Evolutionary conservation across 2,329 filamentous ascomycete species (phyloP).

Genomic region (Chaetomiaceae sp.): DNA sequence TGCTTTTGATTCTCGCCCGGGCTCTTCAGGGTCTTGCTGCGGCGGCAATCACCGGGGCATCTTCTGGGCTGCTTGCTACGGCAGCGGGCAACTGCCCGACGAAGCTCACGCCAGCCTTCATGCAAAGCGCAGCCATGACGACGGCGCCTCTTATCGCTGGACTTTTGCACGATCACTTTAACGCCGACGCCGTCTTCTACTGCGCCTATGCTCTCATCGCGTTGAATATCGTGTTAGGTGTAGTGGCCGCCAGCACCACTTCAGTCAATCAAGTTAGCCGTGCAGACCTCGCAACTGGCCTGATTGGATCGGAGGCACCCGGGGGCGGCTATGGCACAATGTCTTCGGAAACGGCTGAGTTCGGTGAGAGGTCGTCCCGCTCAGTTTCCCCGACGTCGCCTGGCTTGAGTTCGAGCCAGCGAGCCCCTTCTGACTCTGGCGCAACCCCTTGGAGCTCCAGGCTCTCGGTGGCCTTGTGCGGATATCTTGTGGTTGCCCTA

Average conservation of each 20-base stretch:
- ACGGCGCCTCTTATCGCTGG: constrained; percentile 18
- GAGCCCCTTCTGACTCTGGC: background rate
- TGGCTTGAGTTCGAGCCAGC: constrained; percentile 1
- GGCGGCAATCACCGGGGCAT: constrained; percentile 19
- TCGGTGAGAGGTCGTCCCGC: constrained; percentile 10
- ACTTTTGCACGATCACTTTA: constrained; percentile 16
- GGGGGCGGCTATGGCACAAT: constrained; percentile 23
- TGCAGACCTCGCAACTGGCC: background rate
- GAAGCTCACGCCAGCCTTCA: constrained; percentile 18
- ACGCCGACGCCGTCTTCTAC: constrained; percentile 18
- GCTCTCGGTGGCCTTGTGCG: constrained; percentile 18
- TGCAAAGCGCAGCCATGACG: constrained; percentile 23
- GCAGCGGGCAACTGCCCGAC: background rate
- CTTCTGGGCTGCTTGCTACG: constrained; percentile 16
- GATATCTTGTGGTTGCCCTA: constrained; percentile 22
- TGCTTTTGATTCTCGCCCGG: constrained; percentile 20
- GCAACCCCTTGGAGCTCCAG: constrained; percentile 11
- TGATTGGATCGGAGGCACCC: background rate
- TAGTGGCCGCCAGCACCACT: constrained; percentile 8
- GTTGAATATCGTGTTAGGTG: constrained; percentile 10
- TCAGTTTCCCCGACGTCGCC: constrained; percentile 16
- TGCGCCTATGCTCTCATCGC: constrained; percentile 21
- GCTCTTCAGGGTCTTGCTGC: constrained; percentile 23
- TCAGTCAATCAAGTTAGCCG: background rate
- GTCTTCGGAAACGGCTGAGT: background rate